Evolutionary conservation across 768 basidiomycete species (phyloP).

Genomic region (Chalciporus chontae): DNA sequence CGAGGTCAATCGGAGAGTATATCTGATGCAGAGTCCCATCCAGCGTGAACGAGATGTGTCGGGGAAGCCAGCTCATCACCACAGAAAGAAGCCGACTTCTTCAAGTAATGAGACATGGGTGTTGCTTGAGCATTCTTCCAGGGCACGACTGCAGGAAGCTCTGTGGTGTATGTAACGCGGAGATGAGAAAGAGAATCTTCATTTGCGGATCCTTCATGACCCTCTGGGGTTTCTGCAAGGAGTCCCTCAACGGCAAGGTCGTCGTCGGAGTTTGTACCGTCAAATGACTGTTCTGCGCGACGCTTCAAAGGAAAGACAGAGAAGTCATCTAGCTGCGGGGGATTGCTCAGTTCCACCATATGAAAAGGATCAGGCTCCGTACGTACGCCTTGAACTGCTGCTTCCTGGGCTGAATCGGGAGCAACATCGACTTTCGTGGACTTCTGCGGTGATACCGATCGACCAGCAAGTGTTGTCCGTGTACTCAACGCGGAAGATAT

Average conservation of each 20-base stretch:
- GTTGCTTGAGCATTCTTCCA: slow-evolving; percentile 34
- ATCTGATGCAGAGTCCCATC: slow-evolving; percentile 55
- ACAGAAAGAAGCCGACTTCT: slow-evolving; percentile 39
- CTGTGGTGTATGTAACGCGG: slow-evolving; percentile 34
- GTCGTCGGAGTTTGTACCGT: slow-evolving; percentile 35
- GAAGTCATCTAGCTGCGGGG: slow-evolving; percentile 29
- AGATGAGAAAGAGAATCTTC: slow-evolving; percentile 34
- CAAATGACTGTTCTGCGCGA: slow-evolving; percentile 29
- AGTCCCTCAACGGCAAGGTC: slow-evolving; percentile 33
- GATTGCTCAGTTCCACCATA: slow-evolving; percentile 25
- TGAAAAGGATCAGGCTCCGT: slow-evolving; percentile 27
- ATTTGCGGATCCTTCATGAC: slow-evolving; percentile 27
- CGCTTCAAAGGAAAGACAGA: slow-evolving; percentile 23
- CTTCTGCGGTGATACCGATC: slow-evolving; percentile 34
- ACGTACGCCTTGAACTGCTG: slow-evolving; percentile 30
- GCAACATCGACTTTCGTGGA: slow-evolving; percentile 18
- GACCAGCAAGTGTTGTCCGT: slow-evolving; percentile 29
- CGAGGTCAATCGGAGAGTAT: slow-evolving; percentile 31
- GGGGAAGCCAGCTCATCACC: slow-evolving; percentile 38
- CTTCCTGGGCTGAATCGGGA: slow-evolving; percentile 23
- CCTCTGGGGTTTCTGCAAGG: slow-evolving; percentile 31
- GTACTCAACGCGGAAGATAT: slow-evolving; percentile 26
- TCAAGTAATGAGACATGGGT: slow-evolving; percentile 36
- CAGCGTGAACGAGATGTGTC: slow-evolving; percentile 51
- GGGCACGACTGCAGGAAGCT: slow-evolving; percentile 32